Evolutionary conservation across 2,329 filamentous ascomycete genomes (phyloP).

Genomic region (Ophiostoma ips): DNA sequence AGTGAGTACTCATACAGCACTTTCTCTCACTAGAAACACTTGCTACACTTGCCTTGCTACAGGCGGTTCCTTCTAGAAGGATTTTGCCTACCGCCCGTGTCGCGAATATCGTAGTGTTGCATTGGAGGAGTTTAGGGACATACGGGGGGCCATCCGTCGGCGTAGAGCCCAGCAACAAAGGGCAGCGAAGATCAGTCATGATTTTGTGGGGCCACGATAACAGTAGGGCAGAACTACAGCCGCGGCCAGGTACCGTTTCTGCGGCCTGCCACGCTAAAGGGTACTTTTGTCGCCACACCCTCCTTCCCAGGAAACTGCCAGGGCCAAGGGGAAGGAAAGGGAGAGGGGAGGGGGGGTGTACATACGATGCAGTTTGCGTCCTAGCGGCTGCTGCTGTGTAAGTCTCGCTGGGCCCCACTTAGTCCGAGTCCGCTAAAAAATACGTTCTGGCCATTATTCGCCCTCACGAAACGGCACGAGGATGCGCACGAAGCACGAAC

Average conservation of each 20-base stretch:
- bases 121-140: too few relatives aligned
- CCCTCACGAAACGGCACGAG: slow-evolving; percentile 2
- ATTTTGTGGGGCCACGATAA: background rate
- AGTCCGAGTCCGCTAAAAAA: background rate
- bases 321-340: too few relatives aligned
- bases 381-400: background rate
- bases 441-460: background rate
- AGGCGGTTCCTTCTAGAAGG: too few relatives aligned
- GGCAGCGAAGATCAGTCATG: too few relatives aligned
- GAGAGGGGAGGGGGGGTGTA: background rate
- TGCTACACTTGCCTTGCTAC: too few relatives aligned
- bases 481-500: background rate
- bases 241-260: background rate
- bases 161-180: too few relatives aligned
- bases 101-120: too few relatives aligned
- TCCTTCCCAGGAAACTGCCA: background rate
- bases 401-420: background rate
- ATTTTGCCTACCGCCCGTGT: too few relatives aligned
- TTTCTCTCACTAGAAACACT: too few relatives aligned
- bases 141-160: too few relatives aligned
- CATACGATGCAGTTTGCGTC: too few relatives aligned
- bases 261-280: background rate
- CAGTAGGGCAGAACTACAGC: slow-evolving; percentile 1
- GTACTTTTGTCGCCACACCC: background rate
- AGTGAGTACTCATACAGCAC: too few relatives aligned